Base-by-base conservation (phyloP, 441 rosid genomes). In the Adansonia rubrostipa region DNA sequence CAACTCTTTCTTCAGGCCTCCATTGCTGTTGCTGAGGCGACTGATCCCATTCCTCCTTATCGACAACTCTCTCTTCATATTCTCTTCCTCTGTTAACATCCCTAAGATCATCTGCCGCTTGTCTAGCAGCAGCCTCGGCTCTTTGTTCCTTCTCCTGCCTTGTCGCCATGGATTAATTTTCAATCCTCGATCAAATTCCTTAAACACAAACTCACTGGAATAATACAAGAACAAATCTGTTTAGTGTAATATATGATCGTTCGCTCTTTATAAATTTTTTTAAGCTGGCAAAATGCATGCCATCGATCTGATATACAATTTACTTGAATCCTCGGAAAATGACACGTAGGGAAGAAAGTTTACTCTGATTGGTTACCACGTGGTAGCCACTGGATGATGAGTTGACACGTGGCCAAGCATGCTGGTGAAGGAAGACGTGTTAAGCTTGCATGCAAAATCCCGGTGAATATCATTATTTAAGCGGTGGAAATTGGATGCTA, bases 141-240 rank as follows among this genome's bases (percentile, higher is more conserved):
- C 70, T 86, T 72, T 81, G 84, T 61, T 81, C 83, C 82, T 86
- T 88, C 3, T 85, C 84, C 74, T 87, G 85, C 80, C 81, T 82
- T 3, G 92, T 83, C 53, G 91, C 89, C 93, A 87, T 88, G 36
- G 33, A 7, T 64, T 5, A 22, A 58, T 58, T 19, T 6, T 65
- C 20, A 20, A 51, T 42, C 56, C 54, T 50, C 54, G 54, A 50
- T 51, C 64, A 60, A 61, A n/a, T 51, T 36, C 40, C 44, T 47
- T 9, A 48, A 47, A 44, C 28, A 8, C 36, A 42, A 28, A 53
- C 36, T 63, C 19, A 10, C 22, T 15, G 42, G 20, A 57, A 24
- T 17, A 40, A 44, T 36, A 33, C 7, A 33, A 72, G 10, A 45
- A 44, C n/a, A 19, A n/a, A 0, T 20, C 4, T 73, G 51, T 22